A percentile compares a stretch with the other conserved stretches of the same genome.
phyloP scores from a whole-genome alignment of 345 rosid genomes.

The Eucalyptus viminalis region DNA sequence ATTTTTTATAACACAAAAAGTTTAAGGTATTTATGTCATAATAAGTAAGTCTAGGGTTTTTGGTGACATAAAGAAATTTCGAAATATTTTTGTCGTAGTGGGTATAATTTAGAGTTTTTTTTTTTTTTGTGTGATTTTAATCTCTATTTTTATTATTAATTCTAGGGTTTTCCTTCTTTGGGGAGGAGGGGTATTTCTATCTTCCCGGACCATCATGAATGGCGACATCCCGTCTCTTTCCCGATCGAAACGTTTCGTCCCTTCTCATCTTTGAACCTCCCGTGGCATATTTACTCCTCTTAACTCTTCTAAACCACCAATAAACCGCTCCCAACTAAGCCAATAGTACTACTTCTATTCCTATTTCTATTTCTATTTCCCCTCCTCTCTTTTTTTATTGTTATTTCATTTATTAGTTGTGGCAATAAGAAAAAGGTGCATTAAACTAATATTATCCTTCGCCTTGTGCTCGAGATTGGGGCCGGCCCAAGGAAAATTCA shows the following conservation, averaged over 20 bases:
- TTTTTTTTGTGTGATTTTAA: no score
- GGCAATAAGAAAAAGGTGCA: background rate
- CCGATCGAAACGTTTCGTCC: background rate
- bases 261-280: background rate
- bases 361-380: background rate
- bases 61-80: background rate
- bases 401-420: background rate
- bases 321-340: background rate
- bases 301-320: background rate
- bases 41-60: no score
- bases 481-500: background rate
- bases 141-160: background rate
- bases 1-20: no score
- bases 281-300: fast-evolving
- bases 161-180: background rate
- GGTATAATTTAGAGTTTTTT: background rate
- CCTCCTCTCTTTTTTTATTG: background rate
- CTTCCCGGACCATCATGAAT: background rate
- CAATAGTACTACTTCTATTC: background rate
- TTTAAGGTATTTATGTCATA: fast-evolving
- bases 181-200: background rate
- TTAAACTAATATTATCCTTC: background rate
- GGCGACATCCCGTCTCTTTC: background rate
- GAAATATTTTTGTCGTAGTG: no score
- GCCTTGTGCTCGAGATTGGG: background rate